These are phyloP conservation scores for Epichloe festucae DNA, from an alignment of 2,329 filamentous ascomycete species.

Conservation along the genomic window DNA sequence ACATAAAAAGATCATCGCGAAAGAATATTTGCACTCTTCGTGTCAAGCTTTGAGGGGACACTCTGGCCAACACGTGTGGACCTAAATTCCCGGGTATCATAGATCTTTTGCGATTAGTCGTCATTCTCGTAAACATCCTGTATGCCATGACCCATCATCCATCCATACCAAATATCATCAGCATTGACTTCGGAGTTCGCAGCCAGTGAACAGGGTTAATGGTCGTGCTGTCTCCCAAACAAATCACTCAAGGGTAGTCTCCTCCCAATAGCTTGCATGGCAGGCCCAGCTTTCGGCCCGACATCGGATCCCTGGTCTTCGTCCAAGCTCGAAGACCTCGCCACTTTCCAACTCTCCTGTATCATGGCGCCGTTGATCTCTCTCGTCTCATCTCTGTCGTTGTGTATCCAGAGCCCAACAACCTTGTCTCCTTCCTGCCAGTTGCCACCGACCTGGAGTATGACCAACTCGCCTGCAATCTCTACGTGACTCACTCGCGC, in stretches of 20 bases:
- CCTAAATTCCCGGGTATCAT: background rate
- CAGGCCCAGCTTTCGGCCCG: conserved; percentile 25
- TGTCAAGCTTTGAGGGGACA: too few relatives aligned
- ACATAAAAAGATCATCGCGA: too few relatives aligned
- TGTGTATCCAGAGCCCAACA: conserved; percentile 43
- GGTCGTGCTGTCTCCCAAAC: conserved; percentile 23
- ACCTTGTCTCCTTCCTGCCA: conserved; percentile 26
- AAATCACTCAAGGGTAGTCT: conserved; percentile 32
- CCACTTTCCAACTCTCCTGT: conserved; percentile 28
- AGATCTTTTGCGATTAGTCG: background rate
- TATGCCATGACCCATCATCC: background rate
- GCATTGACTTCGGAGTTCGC: background rate
- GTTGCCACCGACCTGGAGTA: conserved; percentile 28
- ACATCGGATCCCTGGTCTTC: conserved; percentile 15
- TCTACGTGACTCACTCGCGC: conserved; percentile 50
- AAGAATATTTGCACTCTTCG: too few relatives aligned
- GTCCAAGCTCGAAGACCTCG: conserved; percentile 17
- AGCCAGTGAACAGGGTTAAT: background rate
- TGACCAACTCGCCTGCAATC: conserved; percentile 41
- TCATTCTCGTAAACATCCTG: background rate
- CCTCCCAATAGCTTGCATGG: conserved; percentile 31
- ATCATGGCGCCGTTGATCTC: conserved; percentile 28
- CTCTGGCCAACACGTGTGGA: background rate
- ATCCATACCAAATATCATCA: background rate
- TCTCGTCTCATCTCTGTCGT: conserved; percentile 32